phyloP scores from a whole-genome alignment of 1,139 yeast species.

The Pneumocystis jirovecii region DNA sequence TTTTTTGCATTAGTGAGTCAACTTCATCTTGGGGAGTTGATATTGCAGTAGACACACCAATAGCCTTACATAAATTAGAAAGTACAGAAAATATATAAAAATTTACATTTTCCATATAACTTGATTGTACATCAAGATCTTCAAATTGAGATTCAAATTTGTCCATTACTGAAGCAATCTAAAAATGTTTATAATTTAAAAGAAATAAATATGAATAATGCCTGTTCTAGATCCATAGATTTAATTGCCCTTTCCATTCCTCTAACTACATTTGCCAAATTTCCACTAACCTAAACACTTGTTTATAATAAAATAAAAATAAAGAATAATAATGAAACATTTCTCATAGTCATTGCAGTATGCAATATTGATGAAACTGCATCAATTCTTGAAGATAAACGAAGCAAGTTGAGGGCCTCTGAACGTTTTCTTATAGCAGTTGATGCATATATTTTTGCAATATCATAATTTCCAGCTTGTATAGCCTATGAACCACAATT shows the following conservation, averaged over 20 bases:
- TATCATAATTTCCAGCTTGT: conserved; percentile 75
- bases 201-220: neutral
- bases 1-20: conserved; percentile 76
- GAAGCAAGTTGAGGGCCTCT: conserved; percentile 66
- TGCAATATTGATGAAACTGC: conserved; percentile 93
- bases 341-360: conserved; percentile 91
- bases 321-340: conserved; percentile 5
- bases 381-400: conserved; percentile 80
- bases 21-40: conserved; percentile 93
- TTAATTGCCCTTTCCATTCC: conserved; percentile 97
- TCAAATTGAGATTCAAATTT: conserved; percentile 93
- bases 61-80: conserved; percentile 5
- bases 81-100: conserved; percentile 30
- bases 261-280: conserved; percentile 79
- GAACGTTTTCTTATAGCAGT: conserved; percentile 86
- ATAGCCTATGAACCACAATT: conserved; percentile 34
- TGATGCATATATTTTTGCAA: conserved; percentile 87
- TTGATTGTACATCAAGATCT: conserved; percentile 84
- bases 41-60: conserved; percentile 51
- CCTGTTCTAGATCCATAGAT: conserved; percentile 74
- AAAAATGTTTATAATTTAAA: conserved; percentile 14
- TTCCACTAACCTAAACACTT: conserved; percentile 55
- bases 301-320: neutral
- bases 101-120: conserved; percentile 84
- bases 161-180: conserved; percentile 89